Evolutionary conservation across 1,139 yeast species (phyloP).

Genomic region (Geotrichum carabidarum): DNA sequence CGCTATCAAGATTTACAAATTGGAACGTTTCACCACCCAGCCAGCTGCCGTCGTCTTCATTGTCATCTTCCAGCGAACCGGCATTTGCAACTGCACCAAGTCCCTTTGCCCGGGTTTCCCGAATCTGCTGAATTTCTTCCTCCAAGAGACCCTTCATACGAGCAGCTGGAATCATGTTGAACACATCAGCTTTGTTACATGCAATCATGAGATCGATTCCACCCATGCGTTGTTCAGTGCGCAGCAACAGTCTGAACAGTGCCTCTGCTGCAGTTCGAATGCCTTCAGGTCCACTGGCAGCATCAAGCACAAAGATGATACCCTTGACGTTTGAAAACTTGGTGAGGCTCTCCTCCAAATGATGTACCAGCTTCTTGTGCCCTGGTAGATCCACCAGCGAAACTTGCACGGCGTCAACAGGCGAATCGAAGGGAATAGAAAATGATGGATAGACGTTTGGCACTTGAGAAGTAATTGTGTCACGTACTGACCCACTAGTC

Average conservation of each 20-base stretch:
- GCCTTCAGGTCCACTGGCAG: constrained; percentile 33
- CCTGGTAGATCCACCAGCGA: constrained; percentile 81
- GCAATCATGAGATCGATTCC: constrained; percentile 73
- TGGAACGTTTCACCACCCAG: constrained; percentile 49
- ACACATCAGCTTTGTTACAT: constrained; percentile 77
- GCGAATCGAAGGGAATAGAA: constrained; percentile 38
- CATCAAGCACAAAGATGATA: constrained; percentile 58
- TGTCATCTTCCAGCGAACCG: constrained; percentile 35
- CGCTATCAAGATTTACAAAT: constrained; percentile 67
- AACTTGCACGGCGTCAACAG: constrained; percentile 28
- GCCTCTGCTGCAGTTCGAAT: constrained; percentile 34
- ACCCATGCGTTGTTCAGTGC: constrained; percentile 33
- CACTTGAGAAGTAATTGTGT: constrained; percentile 46
- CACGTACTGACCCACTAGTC: constrained; percentile 30
- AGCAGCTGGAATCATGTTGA: constrained; percentile 67
- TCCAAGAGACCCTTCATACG: constrained; percentile 59
- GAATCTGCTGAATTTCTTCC: constrained; percentile 55
- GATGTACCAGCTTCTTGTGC: constrained; percentile 53
- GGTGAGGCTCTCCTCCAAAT: constrained; percentile 21
- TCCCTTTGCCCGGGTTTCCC: constrained; percentile 44
- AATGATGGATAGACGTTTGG: constrained; percentile 40
- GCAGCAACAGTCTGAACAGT: constrained; percentile 32
- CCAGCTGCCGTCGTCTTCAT: constrained; percentile 41
- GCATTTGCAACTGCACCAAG: constrained; percentile 43
- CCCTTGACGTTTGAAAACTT: constrained; percentile 46